Base-by-base conservation (phyloP, 768 basidiomycete species). In the Hemileccinum impolitum region DNA sequence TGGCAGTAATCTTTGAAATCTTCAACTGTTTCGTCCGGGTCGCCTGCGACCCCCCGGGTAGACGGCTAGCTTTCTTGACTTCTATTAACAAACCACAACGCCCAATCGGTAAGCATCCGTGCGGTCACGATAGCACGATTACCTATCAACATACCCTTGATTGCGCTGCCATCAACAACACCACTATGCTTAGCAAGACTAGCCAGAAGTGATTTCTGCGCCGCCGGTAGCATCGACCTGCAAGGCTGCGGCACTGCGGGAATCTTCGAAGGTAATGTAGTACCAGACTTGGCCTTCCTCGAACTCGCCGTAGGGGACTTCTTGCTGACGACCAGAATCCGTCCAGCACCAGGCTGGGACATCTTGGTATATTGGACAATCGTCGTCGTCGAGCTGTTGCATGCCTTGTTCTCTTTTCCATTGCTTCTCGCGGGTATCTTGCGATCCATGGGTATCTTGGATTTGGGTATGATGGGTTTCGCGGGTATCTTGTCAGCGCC, bases 401-500 rank as follows among this genome's bases (percentile, higher is more conserved):
- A 34, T 32, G 44, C 1, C 19, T 19, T 39, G 35, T 64, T 62
- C 40, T 64, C 63, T 32, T 63, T 37, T 5, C 36, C 36, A 6
- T 18, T 46, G 28, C 40, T 21, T 11, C 30, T 53, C 38, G 42
- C 14, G n/a, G n/a, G 14, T 17, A 38, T 51, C n/a, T 9, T 3
- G 45, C 46, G 47, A 18, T 17, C 47, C 52, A 43, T 45, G 36
- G 47, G 44, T 39, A 48, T 47, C 35, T n/a, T 26, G 12, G 28
- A 41, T 34, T 13, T 48, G 13, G 49, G 45, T 40, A 57, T 43
- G 8, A 14, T 43, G 25, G 50, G 44, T 18, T 11, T 48, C 47
- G 40, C 26, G 32, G 48, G 41, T 48, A 47, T 34, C 47, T 45
- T 46, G 23, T 35, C 28, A 42, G 59, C 50, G 11, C 48, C 15